Conservation (phyloP, 345 rosid species). For the Sonneratia alba region DNA sequence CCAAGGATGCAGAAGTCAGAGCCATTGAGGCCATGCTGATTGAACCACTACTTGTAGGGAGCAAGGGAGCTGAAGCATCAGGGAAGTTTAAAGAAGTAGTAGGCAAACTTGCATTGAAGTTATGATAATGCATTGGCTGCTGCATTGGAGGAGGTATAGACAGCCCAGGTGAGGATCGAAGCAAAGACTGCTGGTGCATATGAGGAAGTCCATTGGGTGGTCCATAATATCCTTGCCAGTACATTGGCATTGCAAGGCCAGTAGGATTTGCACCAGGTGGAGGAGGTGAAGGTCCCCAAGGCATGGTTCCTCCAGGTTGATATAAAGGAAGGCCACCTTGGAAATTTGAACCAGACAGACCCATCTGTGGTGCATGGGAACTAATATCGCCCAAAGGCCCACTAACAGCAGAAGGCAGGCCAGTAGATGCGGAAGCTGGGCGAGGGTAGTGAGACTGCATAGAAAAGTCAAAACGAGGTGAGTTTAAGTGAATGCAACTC, state of each 20-base stretch:
- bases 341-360: constrained; percentile 52
- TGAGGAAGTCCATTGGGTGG: constrained; percentile 73
- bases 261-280: constrained; percentile 47
- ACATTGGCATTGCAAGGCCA: constrained; percentile 74
- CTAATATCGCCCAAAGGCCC: constrained; percentile 44
- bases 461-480: neutral
- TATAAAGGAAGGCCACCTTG: constrained; percentile 65
- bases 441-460: constrained; percentile 82
- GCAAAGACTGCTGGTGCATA: constrained; percentile 69
- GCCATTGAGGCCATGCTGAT: constrained; percentile 27
- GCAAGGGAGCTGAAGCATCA: constrained; percentile 34
- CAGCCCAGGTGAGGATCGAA: constrained; percentile 68
- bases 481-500: neutral
- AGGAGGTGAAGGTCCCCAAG: constrained; percentile 76
- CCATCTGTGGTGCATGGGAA: constrained; percentile 48
- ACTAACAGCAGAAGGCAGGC: constrained; percentile 46
- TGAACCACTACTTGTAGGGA: constrained; percentile 30
- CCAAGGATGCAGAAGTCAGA: constrained; percentile 22
- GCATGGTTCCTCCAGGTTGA: constrained; percentile 73
- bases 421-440: constrained; percentile 43
- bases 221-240: constrained; percentile 82
- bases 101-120: constrained; percentile 44
- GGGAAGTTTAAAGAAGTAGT: constrained; percentile 41
- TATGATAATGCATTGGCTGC: constrained; percentile 64
- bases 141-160: constrained; percentile 58